Evolutionary conservation across 345 rosid genomes (phyloP).

Genomic region (Eucalyptus tenuipes): DNA sequence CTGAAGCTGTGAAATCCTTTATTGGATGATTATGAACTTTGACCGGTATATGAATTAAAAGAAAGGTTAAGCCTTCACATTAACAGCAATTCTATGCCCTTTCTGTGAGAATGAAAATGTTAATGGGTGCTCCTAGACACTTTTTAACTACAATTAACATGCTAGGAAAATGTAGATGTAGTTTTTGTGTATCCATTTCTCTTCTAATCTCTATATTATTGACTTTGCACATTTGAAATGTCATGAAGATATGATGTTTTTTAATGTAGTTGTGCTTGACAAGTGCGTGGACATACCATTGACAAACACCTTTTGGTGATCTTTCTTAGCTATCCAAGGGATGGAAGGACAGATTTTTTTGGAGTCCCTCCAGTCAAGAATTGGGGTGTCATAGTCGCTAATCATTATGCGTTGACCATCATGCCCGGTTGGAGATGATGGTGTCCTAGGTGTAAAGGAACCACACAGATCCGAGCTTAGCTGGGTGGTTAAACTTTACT

Average conservation of each 20-base stretch:
- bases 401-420: background rate
- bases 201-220: background rate
- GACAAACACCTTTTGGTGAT: background rate
- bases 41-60: background rate
- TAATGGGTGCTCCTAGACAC: background rate
- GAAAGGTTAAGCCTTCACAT: background rate
- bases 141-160: background rate
- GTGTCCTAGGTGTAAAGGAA: background rate
- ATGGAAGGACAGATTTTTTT: background rate
- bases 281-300: background rate
- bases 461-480: background rate
- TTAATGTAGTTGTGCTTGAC: background rate
- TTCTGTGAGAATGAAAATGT: background rate
- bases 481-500: background rate
- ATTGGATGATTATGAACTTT: background rate
- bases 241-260: background rate
- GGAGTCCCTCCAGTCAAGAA: background rate
- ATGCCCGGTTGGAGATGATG: background rate
- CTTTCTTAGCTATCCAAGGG: background rate
- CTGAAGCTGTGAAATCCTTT: background rate
- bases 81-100: background rate
- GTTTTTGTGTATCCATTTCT: background rate
- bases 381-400: background rate
- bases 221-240: background rate
- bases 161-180: background rate